Conservation (phyloP, 495 filamentous ascomycete species). For the Xylaria palmicola region DNA sequence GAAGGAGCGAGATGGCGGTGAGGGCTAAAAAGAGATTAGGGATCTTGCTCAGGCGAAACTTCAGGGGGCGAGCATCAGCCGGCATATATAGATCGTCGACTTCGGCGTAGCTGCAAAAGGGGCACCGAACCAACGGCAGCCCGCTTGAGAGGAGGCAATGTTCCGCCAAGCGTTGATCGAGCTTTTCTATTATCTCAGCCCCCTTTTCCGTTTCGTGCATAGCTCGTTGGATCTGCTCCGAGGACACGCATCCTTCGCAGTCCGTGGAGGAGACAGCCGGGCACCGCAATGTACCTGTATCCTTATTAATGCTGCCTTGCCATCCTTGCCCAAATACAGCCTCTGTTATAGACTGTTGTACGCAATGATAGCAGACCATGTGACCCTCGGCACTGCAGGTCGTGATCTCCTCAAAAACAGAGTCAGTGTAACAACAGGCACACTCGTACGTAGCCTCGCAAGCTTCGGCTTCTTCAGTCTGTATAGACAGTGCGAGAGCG, state of each 20-base stretch:
- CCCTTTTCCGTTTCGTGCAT: slow-evolving; percentile 66
- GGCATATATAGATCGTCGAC: slow-evolving; percentile 74
- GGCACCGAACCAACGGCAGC: slow-evolving; percentile 78
- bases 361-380: slow-evolving; percentile 82
- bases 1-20: slow-evolving; percentile 48
- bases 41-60: slow-evolving; percentile 48
- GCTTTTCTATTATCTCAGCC: slow-evolving; percentile 63
- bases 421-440: slow-evolving; percentile 80
- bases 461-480: slow-evolving; percentile 71
- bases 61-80: slow-evolving; percentile 41
- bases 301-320: slow-evolving; percentile 71
- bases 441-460: slow-evolving; percentile 78
- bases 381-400: slow-evolving; percentile 72
- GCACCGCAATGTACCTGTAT: slow-evolving; percentile 72
- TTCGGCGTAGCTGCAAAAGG: slow-evolving; percentile 90
- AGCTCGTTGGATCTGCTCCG: slow-evolving; percentile 66
- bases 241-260: slow-evolving; percentile 73
- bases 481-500: slow-evolving; percentile 62
- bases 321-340: slow-evolving; percentile 92
- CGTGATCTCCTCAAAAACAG: slow-evolving; percentile 77
- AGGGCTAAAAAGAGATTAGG: slow-evolving; percentile 44
- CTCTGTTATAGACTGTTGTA: slow-evolving; percentile 74
- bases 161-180: slow-evolving; percentile 74
- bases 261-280: slow-evolving; percentile 65
- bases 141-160: slow-evolving; percentile 69